Base-by-base conservation (phyloP, 345 rosid genomes). In the Lenwebbia sp. region DNA sequence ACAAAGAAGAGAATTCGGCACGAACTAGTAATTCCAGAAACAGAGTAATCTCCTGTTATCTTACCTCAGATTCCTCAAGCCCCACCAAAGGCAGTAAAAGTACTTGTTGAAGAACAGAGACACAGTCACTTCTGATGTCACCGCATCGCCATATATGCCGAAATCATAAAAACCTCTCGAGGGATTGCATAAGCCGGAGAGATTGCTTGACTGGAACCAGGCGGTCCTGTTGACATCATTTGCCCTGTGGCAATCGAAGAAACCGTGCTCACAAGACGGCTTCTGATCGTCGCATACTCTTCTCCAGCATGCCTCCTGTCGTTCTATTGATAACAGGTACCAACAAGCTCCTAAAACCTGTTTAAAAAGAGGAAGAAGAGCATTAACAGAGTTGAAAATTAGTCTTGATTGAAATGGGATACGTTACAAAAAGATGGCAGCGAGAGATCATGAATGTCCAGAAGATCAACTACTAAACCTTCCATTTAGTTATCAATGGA, bases 31-130 rank as follows among this genome's bases (percentile, higher is more conserved):
- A 15, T n/a, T 82, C 54, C 28, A 23, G 54, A 25, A 82, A 44
- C 83, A 82, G 37, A 82, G 83, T 82, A 82, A 82, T 82, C 54
- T 47, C 54, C 83, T 82, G 25, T 9, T 33, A 19, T 17, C 30
- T 85, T 89, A 94, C 98, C 98, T 95, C 83, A 95, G 93, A 87
- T 94, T 97, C 92, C 87, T 95, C 81, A 97, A 87, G 22, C 99
- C 99, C 98, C 98, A 97, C 99, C 99, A 97, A 49, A 97, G 96
- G 88, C 97, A 95, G 89, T 95, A 95, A 51, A 96, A 97, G 92
- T 95, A 97, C 87, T 97, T 96, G 93, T 91, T 87, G 76, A 97
- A 54, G 92, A 97, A 97, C 0, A 92, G 88, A 41, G 98, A 84
- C 30, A 88, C 84, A 47, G 96, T 92, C 37, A 95, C 95, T 70